A percentile compares a stretch with the other conserved stretches of the same genome.
These are phyloP conservation scores for Plantago major DNA, from an alignment of 257 asterid species.

Conservation along the genomic window DNA sequence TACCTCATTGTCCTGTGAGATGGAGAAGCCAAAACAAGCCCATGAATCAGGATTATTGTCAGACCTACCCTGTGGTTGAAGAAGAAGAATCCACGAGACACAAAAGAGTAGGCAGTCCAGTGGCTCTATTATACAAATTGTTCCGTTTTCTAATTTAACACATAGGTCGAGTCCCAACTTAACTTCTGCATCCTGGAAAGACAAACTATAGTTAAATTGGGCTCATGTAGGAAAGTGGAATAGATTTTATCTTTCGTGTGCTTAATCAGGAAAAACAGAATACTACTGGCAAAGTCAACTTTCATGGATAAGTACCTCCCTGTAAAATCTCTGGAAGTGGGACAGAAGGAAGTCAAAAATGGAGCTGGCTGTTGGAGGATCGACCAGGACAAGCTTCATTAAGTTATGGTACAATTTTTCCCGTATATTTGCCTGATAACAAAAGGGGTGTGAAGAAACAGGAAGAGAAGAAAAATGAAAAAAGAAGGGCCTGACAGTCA, in stretches of 20 bases:
- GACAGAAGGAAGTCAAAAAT: conserved; percentile 65
- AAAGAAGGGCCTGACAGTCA: too few relatives aligned
- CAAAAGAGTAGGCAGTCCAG: conserved; percentile 78
- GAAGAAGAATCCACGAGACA: conserved; percentile 73
- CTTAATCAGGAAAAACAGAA: background rate
- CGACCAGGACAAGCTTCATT: conserved; percentile 74
- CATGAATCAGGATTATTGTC: conserved; percentile 51
- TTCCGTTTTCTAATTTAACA: conserved; percentile 54
- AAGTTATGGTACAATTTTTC: conserved; percentile 63
- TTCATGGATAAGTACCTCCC: conserved; percentile 46
- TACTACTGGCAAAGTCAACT: conserved; percentile 8
- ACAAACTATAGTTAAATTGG: conserved; percentile 6
- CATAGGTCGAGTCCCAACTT: conserved; percentile 50
- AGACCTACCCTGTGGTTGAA: conserved; percentile 61
- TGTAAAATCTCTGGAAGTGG: conserved; percentile 67
- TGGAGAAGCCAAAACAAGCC: conserved; percentile 78
- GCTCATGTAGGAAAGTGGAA: conserved; percentile 12
- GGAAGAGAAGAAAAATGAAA: too few relatives aligned
- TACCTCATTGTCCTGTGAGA: conserved; percentile 84
- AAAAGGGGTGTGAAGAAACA: background rate
- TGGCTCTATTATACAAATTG: conserved; percentile 65
- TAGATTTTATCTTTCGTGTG: background rate
- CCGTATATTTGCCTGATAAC: conserved; percentile 61
- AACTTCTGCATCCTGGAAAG: conserved; percentile 55
- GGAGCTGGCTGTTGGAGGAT: conserved; percentile 51